phyloP scores from a whole-genome alignment of 1,139 yeast genomes.

The Saccharomyces hybrid region DNA sequence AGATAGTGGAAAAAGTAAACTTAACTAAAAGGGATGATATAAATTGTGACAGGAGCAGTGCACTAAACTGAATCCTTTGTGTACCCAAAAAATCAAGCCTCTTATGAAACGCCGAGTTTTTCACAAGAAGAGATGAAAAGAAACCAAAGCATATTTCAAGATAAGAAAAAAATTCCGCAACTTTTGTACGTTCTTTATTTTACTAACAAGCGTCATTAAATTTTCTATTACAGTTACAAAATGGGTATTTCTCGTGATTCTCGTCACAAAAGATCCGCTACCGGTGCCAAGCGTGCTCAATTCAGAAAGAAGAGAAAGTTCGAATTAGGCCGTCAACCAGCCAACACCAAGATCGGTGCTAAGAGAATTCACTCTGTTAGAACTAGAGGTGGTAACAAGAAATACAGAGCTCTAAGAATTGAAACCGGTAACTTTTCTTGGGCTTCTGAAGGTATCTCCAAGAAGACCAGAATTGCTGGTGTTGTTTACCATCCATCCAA shows the following conservation, averaged over 20 bases:
- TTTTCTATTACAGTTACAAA: slow-evolving; percentile 28
- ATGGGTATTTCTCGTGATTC: slow-evolving; percentile 99
- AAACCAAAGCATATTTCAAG: background rate
- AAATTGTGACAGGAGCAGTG: background rate
- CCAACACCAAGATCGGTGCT: slow-evolving; percentile 98
- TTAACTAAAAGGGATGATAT: background rate
- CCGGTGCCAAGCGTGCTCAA: slow-evolving; percentile 99
- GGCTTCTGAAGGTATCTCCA: slow-evolving; percentile 98
- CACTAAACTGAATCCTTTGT: background rate
- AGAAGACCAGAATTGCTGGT: slow-evolving; percentile 98
- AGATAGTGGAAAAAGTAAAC: background rate
- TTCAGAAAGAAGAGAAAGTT: slow-evolving; percentile 99
- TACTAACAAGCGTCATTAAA: background rate
- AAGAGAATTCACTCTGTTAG: slow-evolving; percentile 99
- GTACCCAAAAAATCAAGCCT: background rate
- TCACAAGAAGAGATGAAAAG: background rate
- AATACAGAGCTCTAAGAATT: slow-evolving; percentile 99
- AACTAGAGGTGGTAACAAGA: slow-evolving; percentile 99
- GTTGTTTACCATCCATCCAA: slow-evolving; percentile 99
- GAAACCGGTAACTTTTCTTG: slow-evolving; percentile 99
- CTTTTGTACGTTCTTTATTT: background rate
- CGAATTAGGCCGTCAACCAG: slow-evolving; percentile 99
- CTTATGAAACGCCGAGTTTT: background rate
- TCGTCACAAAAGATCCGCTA: slow-evolving; percentile 99
- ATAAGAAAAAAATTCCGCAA: background rate